These are phyloP conservation scores for Blastocystis sp. DNA, from an alignment of 352 stramenopile species.

Conservation along the genomic window DNA sequence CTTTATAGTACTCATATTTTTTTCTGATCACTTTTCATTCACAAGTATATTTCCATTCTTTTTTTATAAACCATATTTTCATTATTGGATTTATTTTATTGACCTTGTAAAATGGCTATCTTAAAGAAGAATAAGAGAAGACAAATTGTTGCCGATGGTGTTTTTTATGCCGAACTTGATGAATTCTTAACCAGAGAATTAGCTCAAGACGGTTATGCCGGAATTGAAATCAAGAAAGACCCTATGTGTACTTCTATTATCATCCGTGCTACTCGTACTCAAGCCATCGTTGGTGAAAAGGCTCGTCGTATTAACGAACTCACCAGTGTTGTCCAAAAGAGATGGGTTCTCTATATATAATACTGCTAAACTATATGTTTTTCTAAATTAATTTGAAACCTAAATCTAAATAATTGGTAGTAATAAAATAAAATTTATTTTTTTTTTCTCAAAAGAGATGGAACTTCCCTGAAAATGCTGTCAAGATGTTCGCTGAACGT, in stretches of 20 bases:
- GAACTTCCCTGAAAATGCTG: conserved; percentile 70
- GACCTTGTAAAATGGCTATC: conserved; percentile 14
- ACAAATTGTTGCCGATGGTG: conserved; percentile 97
- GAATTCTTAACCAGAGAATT: conserved; percentile 47
- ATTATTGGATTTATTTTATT: conserved; percentile 6
- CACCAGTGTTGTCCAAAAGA: conserved; percentile 95
- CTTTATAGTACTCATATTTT: no score
- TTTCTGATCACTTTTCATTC: no score
- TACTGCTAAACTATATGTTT: no score
- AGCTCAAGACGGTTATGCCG: conserved; percentile 64
- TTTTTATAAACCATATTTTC: no score
- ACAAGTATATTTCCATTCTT: no score
- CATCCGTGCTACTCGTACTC: conserved; percentile 91
- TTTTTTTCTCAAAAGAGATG: conserved; percentile 40
- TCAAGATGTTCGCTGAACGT: conserved; percentile 94
- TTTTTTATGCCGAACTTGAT: conserved; percentile 99
- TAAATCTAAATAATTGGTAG: no score
- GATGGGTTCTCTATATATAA: conserved; percentile 65
- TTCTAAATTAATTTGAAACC: no score
- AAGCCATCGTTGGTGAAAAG: conserved; percentile 96
- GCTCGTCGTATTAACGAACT: conserved; percentile 94
- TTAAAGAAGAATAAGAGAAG: conserved; percentile 85
- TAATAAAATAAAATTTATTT: conserved; percentile 5
- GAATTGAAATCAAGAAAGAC: conserved; percentile 94
- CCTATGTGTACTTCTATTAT: conserved; percentile 97